Evolutionary conservation across 1,284 basidiomycete genomes (phyloP).

Genomic region (Rhodofomes roseus): DNA sequence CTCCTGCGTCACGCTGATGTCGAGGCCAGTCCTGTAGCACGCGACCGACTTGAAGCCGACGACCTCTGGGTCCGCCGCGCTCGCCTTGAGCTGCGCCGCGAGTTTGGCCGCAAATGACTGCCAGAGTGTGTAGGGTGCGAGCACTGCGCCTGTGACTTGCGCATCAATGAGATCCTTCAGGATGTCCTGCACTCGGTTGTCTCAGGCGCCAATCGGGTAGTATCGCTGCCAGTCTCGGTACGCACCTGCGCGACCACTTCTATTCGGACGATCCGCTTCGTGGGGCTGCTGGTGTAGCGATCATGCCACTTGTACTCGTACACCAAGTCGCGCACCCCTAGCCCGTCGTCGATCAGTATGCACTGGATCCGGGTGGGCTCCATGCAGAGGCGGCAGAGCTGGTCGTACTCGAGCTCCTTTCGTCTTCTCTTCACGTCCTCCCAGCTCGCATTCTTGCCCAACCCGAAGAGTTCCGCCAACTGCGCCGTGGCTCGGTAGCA

Average conservation of each 20-base stretch:
- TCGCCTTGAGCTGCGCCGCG: slow-evolving; percentile 27
- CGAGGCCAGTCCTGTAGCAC: slow-evolving; percentile 71
- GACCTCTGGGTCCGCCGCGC: slow-evolving; percentile 45
- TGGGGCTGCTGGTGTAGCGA: slow-evolving; percentile 44
- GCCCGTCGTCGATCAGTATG: slow-evolving; percentile 68
- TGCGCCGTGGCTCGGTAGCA: slow-evolving; percentile 54
- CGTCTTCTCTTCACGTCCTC: slow-evolving; percentile 50
- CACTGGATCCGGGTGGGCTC: slow-evolving; percentile 52
- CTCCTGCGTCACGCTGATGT: slow-evolving; percentile 33
- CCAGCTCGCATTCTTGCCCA: slow-evolving; percentile 47
- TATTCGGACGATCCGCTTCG: slow-evolving; percentile 61
- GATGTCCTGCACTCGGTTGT: slow-evolving; percentile 28
- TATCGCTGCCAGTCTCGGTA: neutral
- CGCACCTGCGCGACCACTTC: slow-evolving; percentile 65
- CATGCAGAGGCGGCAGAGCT: slow-evolving; percentile 55
- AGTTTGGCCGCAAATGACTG: slow-evolving; percentile 34
- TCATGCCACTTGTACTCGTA: slow-evolving; percentile 60
- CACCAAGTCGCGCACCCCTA: slow-evolving; percentile 45
- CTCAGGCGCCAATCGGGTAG: neutral
- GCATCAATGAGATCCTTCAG: slow-evolving; percentile 29
- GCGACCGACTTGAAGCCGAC: slow-evolving; percentile 71
- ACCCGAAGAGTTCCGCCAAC: slow-evolving; percentile 44
- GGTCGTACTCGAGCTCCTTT: slow-evolving; percentile 41
- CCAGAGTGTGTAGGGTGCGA: slow-evolving; percentile 21
- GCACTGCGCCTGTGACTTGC: slow-evolving; percentile 18